Conservation (phyloP, 192 early-diverging fungal genomes). For the Dispira parvispora region DNA sequence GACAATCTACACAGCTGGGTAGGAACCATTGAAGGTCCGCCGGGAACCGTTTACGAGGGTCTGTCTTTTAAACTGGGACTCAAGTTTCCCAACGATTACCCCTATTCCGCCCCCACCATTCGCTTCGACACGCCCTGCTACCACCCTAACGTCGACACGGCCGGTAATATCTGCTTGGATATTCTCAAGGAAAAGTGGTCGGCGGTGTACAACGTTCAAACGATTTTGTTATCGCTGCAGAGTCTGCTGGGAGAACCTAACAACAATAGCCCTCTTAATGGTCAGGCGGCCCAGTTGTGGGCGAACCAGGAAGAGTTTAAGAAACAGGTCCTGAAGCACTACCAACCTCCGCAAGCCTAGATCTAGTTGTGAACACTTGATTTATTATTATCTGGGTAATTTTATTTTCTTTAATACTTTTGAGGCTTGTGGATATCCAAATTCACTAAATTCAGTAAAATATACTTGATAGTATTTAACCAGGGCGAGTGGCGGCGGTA, state of each 20-base stretch:
- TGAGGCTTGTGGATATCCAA: neutral
- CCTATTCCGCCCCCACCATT: constrained; percentile 28
- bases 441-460: neutral
- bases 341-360: constrained; percentile 17
- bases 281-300: constrained; percentile 30
- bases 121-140: constrained; percentile 23
- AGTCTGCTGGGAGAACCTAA: constrained; percentile 39
- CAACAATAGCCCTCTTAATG: constrained; percentile 34
- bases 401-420: neutral
- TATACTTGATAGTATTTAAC: neutral
- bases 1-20: constrained; percentile 36
- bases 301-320: constrained; percentile 28
- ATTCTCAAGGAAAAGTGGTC: constrained; percentile 32
- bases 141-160: constrained; percentile 11
- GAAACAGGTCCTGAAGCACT: constrained; percentile 26
- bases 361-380: neutral
- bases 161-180: constrained; percentile 9
- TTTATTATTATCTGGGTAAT: neutral
- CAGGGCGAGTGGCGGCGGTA: neutral
- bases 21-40: constrained; percentile 30
- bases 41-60: constrained; percentile 28
- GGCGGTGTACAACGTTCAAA: constrained; percentile 36
- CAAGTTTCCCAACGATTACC: constrained; percentile 33
- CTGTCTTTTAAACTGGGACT: constrained; percentile 30
- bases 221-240: constrained; percentile 34